A percentile compares a stretch with the other conserved stretches of the same genome.
These are phyloP conservation scores for Sporobolomyces roseus DNA, from an alignment of 768 basidiomycete genomes.

Conservation along the genomic window DNA sequence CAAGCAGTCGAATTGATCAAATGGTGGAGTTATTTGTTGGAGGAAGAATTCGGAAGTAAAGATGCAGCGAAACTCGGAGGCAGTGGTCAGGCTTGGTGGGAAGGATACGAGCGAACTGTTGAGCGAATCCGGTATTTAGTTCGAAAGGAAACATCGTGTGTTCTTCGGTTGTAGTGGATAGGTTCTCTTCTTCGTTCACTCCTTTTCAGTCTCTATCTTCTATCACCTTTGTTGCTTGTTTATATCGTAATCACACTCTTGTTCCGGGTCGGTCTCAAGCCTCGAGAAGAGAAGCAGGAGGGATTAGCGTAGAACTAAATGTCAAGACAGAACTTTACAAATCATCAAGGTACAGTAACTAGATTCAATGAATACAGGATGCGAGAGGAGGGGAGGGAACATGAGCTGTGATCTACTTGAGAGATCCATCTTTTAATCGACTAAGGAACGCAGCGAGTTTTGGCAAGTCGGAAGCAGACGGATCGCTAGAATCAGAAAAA, in stretches of 20 bases:
- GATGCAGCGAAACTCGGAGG: background rate
- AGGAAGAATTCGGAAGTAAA: conserved; percentile 4
- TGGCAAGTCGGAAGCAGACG: conserved; percentile 72
- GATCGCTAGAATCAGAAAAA: conserved; percentile 56
- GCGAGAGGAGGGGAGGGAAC: background rate
- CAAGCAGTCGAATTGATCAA: conserved; percentile 66
- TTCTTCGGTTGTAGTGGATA: background rate
- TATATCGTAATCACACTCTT: background rate
- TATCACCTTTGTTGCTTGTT: background rate
- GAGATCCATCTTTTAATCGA: conserved; percentile 57
- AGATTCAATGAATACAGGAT: no score
- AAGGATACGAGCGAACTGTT: conserved; percentile 1
- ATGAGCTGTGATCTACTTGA: background rate
- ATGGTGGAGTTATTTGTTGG: conserved; percentile 73
- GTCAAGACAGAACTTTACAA: no score
- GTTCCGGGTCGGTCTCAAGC: no score
- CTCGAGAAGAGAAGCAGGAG: no score
- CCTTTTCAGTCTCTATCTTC: background rate
- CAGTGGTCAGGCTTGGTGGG: conserved; percentile 26
- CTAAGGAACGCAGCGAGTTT: conserved; percentile 88
- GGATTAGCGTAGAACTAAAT: no score
- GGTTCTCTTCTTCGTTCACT: background rate
- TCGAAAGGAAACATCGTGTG: conserved; percentile 10
- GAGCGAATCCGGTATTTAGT: conserved; percentile 25
- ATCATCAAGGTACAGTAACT: no score